phyloP scores from a whole-genome alignment of 192 early-diverging fungal species.

The Rhizoclosmatium globosum region DNA sequence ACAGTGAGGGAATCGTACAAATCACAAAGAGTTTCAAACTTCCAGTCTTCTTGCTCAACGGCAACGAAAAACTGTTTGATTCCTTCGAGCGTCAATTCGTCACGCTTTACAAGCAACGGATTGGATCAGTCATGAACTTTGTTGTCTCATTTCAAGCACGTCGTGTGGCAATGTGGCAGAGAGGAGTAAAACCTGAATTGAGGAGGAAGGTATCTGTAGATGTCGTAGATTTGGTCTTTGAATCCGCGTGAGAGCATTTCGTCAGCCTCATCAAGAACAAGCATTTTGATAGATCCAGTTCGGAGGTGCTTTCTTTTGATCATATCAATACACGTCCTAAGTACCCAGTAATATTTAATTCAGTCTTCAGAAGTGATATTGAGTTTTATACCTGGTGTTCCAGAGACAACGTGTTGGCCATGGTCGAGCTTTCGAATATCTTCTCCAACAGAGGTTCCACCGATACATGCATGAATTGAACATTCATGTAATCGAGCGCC shows the following conservation, averaged over 20 bases:
- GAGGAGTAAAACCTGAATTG: conserved; percentile 90
- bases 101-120: conserved; percentile 97
- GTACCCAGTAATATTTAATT: conserved; percentile 69
- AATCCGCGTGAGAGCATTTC: conserved; percentile 94
- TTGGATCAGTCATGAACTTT: conserved; percentile 97
- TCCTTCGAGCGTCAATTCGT: conserved; percentile 97
- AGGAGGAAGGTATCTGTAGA: conserved; percentile 81
- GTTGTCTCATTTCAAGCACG: conserved; percentile 95
- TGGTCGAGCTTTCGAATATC: conserved; percentile 93
- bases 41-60: conserved; percentile 99
- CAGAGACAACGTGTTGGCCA: conserved; percentile 92
- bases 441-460: conserved; percentile 91
- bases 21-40: conserved; percentile 98
- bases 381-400: conserved; percentile 69
- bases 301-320: conserved; percentile 85
- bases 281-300: conserved; percentile 89
- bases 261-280: conserved; percentile 97
- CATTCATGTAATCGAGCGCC: conserved; percentile 96
- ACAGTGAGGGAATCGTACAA: conserved; percentile 98
- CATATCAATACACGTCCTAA: conserved; percentile 96
- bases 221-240: conserved; percentile 97
- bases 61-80: conserved; percentile 99
- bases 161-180: conserved; percentile 94
- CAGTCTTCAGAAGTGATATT: no score
- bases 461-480: conserved; percentile 95